Percentiles rank a stretch among this genome's conserved stretches.
These are phyloP conservation scores for Eucalyptus guilfoylei DNA, from an alignment of 345 rosid genomes.

Conservation along the genomic window DNA sequence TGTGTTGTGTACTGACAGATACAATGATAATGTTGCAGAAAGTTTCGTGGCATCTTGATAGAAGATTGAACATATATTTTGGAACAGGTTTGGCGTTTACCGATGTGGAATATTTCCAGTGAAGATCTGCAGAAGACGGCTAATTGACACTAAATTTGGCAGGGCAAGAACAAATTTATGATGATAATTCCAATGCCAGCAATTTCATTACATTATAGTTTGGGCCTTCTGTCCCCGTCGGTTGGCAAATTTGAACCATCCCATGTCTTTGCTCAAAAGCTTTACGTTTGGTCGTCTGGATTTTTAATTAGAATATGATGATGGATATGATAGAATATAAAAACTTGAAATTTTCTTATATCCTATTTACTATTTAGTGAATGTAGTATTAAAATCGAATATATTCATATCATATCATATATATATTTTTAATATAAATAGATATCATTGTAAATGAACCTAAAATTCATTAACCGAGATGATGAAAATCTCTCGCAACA, in stretches of 20 bases:
- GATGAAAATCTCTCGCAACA: no score
- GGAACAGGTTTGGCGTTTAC: neutral
- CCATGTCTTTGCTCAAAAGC: neutral
- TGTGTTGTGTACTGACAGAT: neutral
- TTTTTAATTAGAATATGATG: no score
- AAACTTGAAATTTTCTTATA: no score
- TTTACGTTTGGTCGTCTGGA: fast-evolving
- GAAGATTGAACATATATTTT: neutral
- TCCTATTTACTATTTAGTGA: fast-evolving
- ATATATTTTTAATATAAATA: no score
- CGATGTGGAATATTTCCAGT: neutral
- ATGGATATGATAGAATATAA: no score
- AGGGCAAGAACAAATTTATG: neutral
- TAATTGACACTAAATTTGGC: neutral
- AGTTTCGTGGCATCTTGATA: neutral
- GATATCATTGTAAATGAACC: no score
- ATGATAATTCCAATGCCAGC: neutral
- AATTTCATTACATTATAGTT: neutral
- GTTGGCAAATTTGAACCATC: neutral
- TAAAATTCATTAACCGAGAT: no score
- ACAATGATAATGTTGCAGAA: neutral
- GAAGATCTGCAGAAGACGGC: neutral
- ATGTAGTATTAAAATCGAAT: no score
- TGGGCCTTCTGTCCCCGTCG: neutral
- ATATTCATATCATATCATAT: no score